Evolutionary conservation across 106 monocot species (phyloP).

Genomic region (Platanthera zijinensis): DNA sequence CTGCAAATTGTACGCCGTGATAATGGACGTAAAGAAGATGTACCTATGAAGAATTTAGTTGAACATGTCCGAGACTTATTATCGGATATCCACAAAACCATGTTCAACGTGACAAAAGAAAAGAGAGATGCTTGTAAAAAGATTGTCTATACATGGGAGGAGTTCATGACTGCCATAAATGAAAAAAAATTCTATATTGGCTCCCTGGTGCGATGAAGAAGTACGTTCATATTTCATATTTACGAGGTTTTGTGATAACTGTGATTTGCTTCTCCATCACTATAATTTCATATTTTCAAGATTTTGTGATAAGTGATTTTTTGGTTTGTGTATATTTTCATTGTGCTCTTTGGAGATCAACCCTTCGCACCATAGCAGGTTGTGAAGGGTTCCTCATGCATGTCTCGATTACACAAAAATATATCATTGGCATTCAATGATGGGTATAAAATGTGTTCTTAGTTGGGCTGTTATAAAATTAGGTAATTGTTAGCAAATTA

Average conservation of each 20-base stretch:
- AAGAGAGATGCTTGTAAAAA: slow-evolving; percentile 83
- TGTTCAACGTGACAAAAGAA: slow-evolving; percentile 71
- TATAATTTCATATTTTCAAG: neutral
- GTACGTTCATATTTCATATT: slow-evolving; percentile 18
- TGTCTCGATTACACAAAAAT: no score
- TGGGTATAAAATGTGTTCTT: no score
- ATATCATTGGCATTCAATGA: no score
- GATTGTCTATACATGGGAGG: slow-evolving; percentile 74
- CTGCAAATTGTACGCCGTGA: slow-evolving; percentile 84
- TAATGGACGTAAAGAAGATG: slow-evolving; percentile 65
- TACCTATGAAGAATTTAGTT: slow-evolving; percentile 48
- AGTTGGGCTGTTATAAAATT: no score
- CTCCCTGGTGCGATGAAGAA: slow-evolving; percentile 99
- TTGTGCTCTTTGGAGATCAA: neutral
- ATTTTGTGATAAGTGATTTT: neutral
- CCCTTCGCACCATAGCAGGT: neutral
- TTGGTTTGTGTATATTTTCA: no score
- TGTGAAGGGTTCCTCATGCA: neutral
- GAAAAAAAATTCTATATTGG: slow-evolving; percentile 84
- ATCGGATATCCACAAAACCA: slow-evolving; percentile 45
- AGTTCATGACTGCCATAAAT: slow-evolving; percentile 64
- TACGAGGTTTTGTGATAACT: neutral
- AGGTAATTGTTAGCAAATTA: no score
- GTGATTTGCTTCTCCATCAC: neutral
- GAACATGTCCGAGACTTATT: slow-evolving; percentile 57